Percentiles rank a stretch among this genome's conserved stretches.
phyloP scores from a whole-genome alignment of 75 land plant genomes.

The Pseudotsuga menziesii region DNA sequence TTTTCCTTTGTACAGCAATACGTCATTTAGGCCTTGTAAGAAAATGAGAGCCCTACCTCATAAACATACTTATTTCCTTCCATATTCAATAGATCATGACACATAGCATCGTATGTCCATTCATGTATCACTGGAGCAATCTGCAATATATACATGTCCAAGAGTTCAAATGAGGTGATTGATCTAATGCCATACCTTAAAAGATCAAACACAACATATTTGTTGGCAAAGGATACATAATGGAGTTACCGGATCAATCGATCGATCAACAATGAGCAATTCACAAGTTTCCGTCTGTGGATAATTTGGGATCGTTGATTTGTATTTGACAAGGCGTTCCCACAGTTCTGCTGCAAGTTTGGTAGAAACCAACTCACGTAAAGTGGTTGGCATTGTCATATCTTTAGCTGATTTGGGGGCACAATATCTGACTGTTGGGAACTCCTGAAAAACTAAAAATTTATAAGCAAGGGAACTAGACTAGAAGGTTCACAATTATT shows the following conservation, averaged over 20 bases:
- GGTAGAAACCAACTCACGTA: conserved; percentile 78
- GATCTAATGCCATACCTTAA: no score
- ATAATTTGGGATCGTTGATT: conserved; percentile 49
- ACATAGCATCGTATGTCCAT: conserved; percentile 99
- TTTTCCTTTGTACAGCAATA: no score
- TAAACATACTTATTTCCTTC: conserved; percentile 91
- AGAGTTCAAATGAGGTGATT: no score
- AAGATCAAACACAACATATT: no score
- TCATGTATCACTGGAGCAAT: conserved; percentile 98
- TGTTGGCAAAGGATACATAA: no score
- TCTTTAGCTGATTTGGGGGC: conserved; percentile 74
- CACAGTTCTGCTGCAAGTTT: conserved; percentile 93
- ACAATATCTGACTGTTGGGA: conserved; percentile 85
- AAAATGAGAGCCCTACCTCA: conserved; percentile 47
- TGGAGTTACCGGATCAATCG: conserved; percentile 75
- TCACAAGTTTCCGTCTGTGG: conserved; percentile 95
- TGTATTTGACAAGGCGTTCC: conserved; percentile 70
- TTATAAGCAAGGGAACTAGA: no score
- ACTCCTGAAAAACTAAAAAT: conserved; percentile 45
- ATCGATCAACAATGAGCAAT: conserved; percentile 88
- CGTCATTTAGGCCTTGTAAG: no score
- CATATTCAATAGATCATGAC: conserved; percentile 90
- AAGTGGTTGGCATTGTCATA: conserved; percentile 53
- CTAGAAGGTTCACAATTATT: no score
- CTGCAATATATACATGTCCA: conserved; percentile 17